A percentile compares a stretch with the other conserved stretches of the same genome.
Evolutionary conservation across 176 grass and related monocot genomes (phyloP).

Genomic region (Guadua angustifolia): DNA sequence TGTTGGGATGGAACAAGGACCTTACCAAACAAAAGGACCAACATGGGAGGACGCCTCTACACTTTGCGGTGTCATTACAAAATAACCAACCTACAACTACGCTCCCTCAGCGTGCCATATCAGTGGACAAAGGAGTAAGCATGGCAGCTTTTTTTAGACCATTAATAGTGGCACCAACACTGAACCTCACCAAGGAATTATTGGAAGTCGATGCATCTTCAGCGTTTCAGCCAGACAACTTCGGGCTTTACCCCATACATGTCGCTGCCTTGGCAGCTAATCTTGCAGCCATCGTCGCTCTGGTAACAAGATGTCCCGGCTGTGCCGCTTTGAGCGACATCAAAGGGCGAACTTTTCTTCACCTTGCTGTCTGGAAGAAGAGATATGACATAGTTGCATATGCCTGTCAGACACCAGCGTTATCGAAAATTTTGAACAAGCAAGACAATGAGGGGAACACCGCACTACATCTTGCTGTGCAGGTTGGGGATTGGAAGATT

Average conservation of each 20-base stretch:
- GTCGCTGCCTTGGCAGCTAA: slow-evolving; percentile 39
- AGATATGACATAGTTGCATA: slow-evolving; percentile 1
- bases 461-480: slow-evolving; percentile 28
- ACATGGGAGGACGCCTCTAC: slow-evolving; percentile 44
- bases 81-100: background rate
- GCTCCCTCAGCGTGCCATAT: slow-evolving; percentile 36
- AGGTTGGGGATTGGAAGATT: slow-evolving; percentile 29
- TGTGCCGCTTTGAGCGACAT: slow-evolving; percentile 27
- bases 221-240: slow-evolving; percentile 22
- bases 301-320: slow-evolving; percentile 17
- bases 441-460: slow-evolving; percentile 46
- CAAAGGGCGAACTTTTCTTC: slow-evolving; percentile 48
- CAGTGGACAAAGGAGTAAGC: background rate
- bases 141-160: slow-evolving; percentile 13
- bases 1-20: slow-evolving; percentile 44
- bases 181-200: slow-evolving; percentile 17
- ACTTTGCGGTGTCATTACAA: slow-evolving; percentile 34
- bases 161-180: background rate
- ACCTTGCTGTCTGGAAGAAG: slow-evolving; percentile 32
- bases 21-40: slow-evolving; percentile 40
- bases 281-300: background rate
- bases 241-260: slow-evolving; percentile 44
- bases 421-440: slow-evolving; percentile 29
- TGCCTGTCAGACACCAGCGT: background rate
- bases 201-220: slow-evolving; percentile 32